Conservation (phyloP, 1,139 yeast genomes). For the Blastobotrys arbuscula region DNA sequence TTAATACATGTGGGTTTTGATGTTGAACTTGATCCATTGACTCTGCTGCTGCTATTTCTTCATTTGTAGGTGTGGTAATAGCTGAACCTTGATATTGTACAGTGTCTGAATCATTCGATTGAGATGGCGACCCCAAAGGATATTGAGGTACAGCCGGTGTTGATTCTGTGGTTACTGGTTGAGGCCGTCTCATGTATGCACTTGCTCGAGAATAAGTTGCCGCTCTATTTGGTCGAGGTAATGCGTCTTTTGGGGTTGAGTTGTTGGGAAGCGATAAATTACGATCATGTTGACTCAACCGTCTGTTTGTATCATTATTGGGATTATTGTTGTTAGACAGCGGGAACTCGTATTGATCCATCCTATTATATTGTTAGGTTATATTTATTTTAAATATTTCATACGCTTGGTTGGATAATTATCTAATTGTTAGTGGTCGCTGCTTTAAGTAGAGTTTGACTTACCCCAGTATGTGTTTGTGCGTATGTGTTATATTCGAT, state of each 20-base stretch:
- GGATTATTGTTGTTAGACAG: background rate
- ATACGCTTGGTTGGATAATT: too few relatives aligned
- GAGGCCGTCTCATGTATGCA: conserved; percentile 10
- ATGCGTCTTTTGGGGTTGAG: conserved; percentile 16
- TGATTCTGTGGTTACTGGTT: conserved; percentile 11
- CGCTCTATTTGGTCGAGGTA: conserved; percentile 24
- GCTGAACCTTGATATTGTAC: conserved; percentile 7
- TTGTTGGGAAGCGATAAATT: conserved; percentile 29
- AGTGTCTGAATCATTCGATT: background rate
- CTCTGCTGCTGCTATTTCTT: conserved; percentile 3
- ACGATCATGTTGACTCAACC: conserved; percentile 22
- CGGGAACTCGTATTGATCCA: conserved; percentile 7
- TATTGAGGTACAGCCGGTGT: conserved; percentile 11
- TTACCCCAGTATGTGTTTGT: too few relatives aligned
- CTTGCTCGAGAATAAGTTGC: conserved; percentile 25
- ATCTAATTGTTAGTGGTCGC: too few relatives aligned
- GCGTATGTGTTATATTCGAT: too few relatives aligned
- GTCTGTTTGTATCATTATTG: background rate
- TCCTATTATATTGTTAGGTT: background rate
- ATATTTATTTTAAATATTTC: too few relatives aligned
- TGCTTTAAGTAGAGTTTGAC: too few relatives aligned
- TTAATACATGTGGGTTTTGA: conserved; percentile 4
- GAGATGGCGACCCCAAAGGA: background rate
- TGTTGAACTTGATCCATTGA: background rate
- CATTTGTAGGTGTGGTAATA: conserved; percentile 10